These are phyloP conservation scores for Alternaria incomplexa DNA, from an alignment of 2,329 filamentous ascomycete genomes.

Conservation along the genomic window DNA sequence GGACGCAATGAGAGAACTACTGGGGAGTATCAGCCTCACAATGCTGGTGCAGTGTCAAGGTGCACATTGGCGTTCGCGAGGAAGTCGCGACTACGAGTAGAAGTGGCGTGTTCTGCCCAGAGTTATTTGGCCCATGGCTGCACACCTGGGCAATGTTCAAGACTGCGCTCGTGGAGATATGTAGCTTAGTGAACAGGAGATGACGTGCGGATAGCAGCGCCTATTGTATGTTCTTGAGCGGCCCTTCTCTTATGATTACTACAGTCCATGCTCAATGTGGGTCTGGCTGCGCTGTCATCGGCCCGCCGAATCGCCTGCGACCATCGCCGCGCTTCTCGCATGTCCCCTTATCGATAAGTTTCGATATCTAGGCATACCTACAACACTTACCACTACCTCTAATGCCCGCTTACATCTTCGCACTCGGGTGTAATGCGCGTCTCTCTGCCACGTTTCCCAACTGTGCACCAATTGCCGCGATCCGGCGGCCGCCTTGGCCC, in stretches of 20 bases:
- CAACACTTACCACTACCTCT: neutral
- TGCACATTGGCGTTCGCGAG: neutral
- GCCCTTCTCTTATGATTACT: accelerated
- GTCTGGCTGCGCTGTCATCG: neutral
- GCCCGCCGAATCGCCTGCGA: neutral
- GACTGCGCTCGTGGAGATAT: neutral
- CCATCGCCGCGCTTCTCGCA: neutral
- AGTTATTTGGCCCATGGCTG: neutral
- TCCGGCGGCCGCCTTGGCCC: neutral
- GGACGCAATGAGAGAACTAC: neutral
- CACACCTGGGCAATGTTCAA: neutral
- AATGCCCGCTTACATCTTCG: neutral
- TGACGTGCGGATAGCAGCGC: neutral
- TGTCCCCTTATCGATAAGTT: neutral
- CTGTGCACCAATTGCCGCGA: neutral
- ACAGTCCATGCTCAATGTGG: neutral
- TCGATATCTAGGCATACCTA: neutral
- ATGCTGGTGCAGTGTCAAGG: neutral
- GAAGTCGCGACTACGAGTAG: neutral
- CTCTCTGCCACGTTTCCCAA: neutral
- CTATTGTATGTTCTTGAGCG: neutral
- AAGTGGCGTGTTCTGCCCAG: neutral
- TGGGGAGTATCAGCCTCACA: neutral
- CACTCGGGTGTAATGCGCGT: neutral
- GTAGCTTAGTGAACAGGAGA: neutral